A percentile compares a stretch with the other conserved stretches of the same genome.
Evolutionary conservation across 371 early-diverging fungal species (phyloP).

Genomic region (Parasitella parasitica): DNA sequence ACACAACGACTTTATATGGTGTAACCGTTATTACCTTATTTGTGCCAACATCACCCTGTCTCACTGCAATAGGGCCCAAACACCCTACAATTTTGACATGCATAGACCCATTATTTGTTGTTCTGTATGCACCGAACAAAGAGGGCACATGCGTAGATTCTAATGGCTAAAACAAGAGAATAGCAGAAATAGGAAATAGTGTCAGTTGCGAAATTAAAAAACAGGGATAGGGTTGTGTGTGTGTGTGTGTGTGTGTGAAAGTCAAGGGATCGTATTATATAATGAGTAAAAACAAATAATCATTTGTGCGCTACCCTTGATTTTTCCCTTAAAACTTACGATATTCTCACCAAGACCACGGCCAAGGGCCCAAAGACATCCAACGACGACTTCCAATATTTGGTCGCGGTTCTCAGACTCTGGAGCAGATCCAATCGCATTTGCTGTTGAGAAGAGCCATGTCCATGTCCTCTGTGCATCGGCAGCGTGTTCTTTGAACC

Average conservation of each 20-base stretch:
- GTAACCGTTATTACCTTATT: conserved; percentile 62
- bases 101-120: conserved; percentile 51
- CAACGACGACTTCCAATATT: conserved; percentile 64
- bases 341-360: conserved; percentile 64
- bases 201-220: not conserved
- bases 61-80: conserved; percentile 72
- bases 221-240: not conserved
- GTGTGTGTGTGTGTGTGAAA: conserved; percentile 1
- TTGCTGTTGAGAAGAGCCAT: conserved; percentile 60
- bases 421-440: conserved; percentile 33
- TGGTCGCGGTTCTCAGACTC: conserved; percentile 40
- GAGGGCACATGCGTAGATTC: conserved; percentile 47
- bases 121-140: conserved; percentile 50
- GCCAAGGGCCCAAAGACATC: conserved; percentile 74
- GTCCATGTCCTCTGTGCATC: conserved; percentile 65
- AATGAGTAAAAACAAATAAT: not conserved
- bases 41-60: conserved; percentile 68
- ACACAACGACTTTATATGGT: not conserved
- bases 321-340: conserved; percentile 33
- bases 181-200: not conserved
- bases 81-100: conserved; percentile 73
- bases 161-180: conserved; percentile 36
- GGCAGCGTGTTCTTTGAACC: conserved; percentile 59
- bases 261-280: conserved; percentile 8
- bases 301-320: not conserved